These are phyloP conservation scores for Elaphomyces granulatus DNA, from an alignment of 495 filamentous ascomycete species.

Conservation along the genomic window DNA sequence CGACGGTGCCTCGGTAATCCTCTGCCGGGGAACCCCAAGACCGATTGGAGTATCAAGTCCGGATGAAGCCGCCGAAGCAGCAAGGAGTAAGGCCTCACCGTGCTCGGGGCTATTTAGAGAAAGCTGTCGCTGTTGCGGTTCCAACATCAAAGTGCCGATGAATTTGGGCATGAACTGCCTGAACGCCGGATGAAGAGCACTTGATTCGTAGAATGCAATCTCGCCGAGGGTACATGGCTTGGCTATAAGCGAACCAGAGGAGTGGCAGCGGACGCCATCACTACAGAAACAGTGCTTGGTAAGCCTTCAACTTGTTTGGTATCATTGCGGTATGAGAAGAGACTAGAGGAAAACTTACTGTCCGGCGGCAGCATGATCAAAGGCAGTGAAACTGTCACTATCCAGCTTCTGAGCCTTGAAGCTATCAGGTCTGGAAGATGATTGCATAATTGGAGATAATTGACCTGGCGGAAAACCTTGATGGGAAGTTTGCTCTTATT, in stretches of 20 bases:
- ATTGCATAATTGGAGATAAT: constrained; percentile 17
- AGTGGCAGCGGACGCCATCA: constrained; percentile 80
- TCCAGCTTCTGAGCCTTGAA: constrained; percentile 26
- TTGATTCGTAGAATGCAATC: constrained; percentile 83
- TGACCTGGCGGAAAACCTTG: too few relatives aligned
- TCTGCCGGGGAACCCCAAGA: constrained; percentile 1
- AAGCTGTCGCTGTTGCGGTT: constrained; percentile 34
- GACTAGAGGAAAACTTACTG: constrained; percentile 52
- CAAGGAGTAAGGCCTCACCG: constrained; percentile 26
- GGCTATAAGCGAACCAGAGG: constrained; percentile 73
- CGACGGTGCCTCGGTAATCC: constrained; percentile 4
- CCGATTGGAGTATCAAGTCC: constrained; percentile 8
- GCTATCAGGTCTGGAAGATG: constrained; percentile 22
- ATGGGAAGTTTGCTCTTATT: too few relatives aligned
- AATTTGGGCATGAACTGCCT: constrained; percentile 70
- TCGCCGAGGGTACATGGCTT: constrained; percentile 86
- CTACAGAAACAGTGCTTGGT: constrained; percentile 32
- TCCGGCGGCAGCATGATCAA: constrained; percentile 76
- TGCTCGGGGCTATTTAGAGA: constrained; percentile 27
- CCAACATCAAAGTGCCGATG: constrained; percentile 56
- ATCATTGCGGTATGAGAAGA: constrained; percentile 3
- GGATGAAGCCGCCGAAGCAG: constrained; percentile 20
- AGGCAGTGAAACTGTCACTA: constrained; percentile 48
- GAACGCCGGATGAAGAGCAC: constrained; percentile 52
- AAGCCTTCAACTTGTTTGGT: too few relatives aligned